These are phyloP conservation scores for Trichosporon sp. DNA, from an alignment of 1,284 basidiomycete genomes.

Conservation along the genomic window DNA sequence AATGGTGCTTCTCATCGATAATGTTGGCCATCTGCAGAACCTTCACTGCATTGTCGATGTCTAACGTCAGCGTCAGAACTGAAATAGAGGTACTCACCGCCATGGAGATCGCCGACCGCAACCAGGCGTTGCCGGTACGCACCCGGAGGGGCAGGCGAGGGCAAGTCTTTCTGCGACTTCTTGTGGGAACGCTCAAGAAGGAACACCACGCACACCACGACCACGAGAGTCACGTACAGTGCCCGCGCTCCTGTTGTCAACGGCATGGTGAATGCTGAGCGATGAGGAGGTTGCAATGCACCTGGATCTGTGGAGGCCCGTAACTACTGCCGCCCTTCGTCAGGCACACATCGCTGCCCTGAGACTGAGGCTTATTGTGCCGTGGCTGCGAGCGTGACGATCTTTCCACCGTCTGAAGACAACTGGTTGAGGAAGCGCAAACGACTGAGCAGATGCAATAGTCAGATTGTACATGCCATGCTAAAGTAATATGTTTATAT, in stretches of 20 bases:
- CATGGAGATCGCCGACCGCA: slow-evolving; percentile 75
- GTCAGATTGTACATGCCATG: neutral
- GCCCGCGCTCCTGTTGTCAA: neutral
- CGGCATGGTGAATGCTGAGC: neutral
- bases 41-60: slow-evolving; percentile 62
- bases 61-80: slow-evolving; percentile 16
- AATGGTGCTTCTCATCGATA: slow-evolving; percentile 61
- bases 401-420: too few relatives aligned
- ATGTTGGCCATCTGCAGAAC: slow-evolving; percentile 73
- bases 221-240: neutral
- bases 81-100: slow-evolving; percentile 46
- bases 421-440: too few relatives aligned
- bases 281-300: neutral
- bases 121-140: slow-evolving; percentile 49
- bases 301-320: neutral
- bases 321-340: neutral
- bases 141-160: neutral
- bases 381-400: too few relatives aligned
- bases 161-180: neutral
- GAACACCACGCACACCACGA: neutral
- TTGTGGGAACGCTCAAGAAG: neutral
- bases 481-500: neutral
- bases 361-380: too few relatives aligned
- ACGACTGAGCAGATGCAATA: neutral
- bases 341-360: too few relatives aligned